Conservation (phyloP, 2,329 filamentous ascomycete genomes). For the Epichloe elymi region DNA sequence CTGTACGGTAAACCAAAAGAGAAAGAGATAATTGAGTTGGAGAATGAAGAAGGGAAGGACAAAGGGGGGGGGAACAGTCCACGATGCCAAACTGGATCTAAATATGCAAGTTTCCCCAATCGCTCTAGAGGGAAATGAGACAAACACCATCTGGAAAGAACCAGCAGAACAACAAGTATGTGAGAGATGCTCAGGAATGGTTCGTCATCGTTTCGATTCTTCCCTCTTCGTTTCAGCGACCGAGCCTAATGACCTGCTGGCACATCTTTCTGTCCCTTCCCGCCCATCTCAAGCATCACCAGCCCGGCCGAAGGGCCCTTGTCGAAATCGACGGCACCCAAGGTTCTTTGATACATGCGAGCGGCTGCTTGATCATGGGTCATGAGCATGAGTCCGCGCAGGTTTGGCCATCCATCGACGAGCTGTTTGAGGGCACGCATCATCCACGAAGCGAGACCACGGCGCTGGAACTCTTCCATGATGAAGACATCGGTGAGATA, state of each 20-base stretch:
- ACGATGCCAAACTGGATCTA: background rate
- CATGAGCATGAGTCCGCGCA: constrained; percentile 47
- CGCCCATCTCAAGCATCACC: constrained; percentile 28
- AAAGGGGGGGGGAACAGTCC: background rate
- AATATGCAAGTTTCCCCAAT: background rate
- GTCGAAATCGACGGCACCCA: constrained; percentile 32
- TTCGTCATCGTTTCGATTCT: constrained; percentile 1
- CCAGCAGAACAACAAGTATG: background rate
- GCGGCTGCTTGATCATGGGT: constrained; percentile 28
- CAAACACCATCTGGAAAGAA: background rate
- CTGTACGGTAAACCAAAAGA: constrained; percentile 4
- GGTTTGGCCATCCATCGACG: constrained; percentile 39
- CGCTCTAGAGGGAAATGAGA: background rate
- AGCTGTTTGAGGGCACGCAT: constrained; percentile 46
- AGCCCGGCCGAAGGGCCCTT: constrained; percentile 27
- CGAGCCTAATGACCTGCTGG: constrained; percentile 17
- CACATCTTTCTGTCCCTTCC: constrained; percentile 21
- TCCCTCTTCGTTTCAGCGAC: background rate
- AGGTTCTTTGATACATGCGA: constrained; percentile 32
- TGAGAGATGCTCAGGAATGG: background rate
- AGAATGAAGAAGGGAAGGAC: background rate
- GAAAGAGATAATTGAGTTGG: background rate
- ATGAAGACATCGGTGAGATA: constrained; percentile 59
- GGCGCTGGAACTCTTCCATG: constrained; percentile 42
- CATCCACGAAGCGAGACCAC: constrained; percentile 53